These are phyloP conservation scores for Eurotiales sp. DNA, from an alignment of 2,329 filamentous ascomycete species.

Conservation along the genomic window DNA sequence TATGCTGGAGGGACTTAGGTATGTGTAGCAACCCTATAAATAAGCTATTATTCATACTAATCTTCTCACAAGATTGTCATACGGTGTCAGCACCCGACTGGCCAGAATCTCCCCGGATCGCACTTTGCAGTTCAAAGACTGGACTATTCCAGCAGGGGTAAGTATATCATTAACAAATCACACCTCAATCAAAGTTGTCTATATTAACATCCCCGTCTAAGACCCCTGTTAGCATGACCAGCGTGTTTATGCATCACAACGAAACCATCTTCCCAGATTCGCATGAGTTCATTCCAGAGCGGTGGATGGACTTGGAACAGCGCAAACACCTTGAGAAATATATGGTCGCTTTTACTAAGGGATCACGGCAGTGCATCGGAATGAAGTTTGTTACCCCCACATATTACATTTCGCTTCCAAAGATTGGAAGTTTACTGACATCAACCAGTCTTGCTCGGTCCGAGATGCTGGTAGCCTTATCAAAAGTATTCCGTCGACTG, in stretches of 20 bases:
- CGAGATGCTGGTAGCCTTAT: constrained; percentile 8
- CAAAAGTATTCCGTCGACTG: constrained; percentile 11
- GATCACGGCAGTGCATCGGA: constrained; percentile 19
- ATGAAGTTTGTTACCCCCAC: constrained; percentile 16
- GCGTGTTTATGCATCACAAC: constrained; percentile 21
- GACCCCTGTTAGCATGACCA: constrained; percentile 23
- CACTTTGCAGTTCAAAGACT: constrained; percentile 15
- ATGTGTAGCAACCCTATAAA: background rate
- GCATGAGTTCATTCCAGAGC: constrained; percentile 18
- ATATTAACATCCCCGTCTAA: background rate
- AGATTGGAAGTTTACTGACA: background rate
- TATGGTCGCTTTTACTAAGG: constrained; percentile 20
- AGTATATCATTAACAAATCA: background rate
- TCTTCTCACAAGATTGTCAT: constrained; percentile 25
- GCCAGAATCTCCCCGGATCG: constrained; percentile 17
- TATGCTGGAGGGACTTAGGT: constrained; percentile 29
- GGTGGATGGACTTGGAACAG: constrained; percentile 18
- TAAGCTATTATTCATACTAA: background rate
- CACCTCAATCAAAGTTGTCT: background rate
- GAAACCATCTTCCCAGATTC: constrained; percentile 20
- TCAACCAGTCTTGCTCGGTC: constrained; percentile 6
- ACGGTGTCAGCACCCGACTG: constrained; percentile 26
- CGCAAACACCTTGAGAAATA: constrained; percentile 18
- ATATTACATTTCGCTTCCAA: too few species aligned
- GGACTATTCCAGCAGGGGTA: constrained; percentile 18